Conservation (phyloP, 257 asterid genomes). For the Catharanthus roseus region DNA sequence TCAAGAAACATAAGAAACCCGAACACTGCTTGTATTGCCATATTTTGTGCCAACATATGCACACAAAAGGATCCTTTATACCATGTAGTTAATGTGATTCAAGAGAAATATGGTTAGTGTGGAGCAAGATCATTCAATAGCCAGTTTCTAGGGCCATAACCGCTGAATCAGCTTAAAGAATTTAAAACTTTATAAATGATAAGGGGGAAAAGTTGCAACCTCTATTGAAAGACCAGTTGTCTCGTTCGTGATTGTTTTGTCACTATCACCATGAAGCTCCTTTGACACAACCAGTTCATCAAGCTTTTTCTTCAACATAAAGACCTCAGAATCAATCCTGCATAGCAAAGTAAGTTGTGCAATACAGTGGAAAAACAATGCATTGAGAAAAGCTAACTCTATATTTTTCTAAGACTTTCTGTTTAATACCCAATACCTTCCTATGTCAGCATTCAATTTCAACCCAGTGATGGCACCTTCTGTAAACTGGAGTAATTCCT, state of each 20-base stretch:
- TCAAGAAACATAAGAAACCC: neutral
- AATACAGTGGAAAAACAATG: neutral
- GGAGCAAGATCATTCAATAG: neutral
- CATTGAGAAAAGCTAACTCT: neutral
- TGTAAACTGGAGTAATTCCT: conserved; percentile 90
- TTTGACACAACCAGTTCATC: conserved; percentile 50
- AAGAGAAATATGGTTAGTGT: neutral
- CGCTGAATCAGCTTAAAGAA: neutral
- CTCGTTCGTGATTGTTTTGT: conserved; percentile 34
- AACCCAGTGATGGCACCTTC: conserved; percentile 96
- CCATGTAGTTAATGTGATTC: neutral
- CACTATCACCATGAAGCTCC: conserved; percentile 32
- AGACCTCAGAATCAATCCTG: conserved; percentile 87
- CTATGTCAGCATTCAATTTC: conserved; percentile 75
- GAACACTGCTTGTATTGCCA: neutral
- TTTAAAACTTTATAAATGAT: conserved; percentile 6
- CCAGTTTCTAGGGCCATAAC: neutral
- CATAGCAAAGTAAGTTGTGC: conserved; percentile 15
- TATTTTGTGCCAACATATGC: neutral
- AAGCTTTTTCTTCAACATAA: conserved; percentile 61
- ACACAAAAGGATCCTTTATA: neutral
- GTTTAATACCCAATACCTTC: conserved; percentile 44
- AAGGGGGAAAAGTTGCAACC: conserved; percentile 31
- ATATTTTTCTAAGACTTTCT: neutral
- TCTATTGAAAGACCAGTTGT: conserved; percentile 49